These are phyloP conservation scores for Monosporascus cannonballus DNA, from an alignment of 2,329 filamentous ascomycete species.

Conservation along the genomic window DNA sequence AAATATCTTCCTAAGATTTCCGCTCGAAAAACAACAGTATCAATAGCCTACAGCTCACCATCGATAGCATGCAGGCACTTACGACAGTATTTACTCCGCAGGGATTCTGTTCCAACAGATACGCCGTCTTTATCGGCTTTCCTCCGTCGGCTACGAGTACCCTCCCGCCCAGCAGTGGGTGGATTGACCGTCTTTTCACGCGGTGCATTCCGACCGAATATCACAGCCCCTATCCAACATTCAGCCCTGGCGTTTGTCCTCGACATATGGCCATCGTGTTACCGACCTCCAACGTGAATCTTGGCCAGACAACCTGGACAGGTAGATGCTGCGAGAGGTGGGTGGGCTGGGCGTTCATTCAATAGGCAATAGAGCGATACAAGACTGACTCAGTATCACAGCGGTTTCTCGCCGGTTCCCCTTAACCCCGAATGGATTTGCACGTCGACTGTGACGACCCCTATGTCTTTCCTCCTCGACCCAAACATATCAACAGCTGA, in stretches of 20 bases:
- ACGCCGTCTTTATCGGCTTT: constrained; percentile 20
- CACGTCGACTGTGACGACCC: constrained; percentile 20
- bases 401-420: constrained; percentile 20
- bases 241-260: constrained; percentile 25
- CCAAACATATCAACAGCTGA: constrained; percentile 23
- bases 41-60: background rate
- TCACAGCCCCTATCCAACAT: constrained; percentile 16
- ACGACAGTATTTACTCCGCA: constrained; percentile 21
- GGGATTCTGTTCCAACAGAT: constrained; percentile 21
- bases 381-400: constrained; percentile 6
- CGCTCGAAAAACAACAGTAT: background rate
- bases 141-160: constrained; percentile 17
- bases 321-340: constrained; percentile 26
- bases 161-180: constrained; percentile 22
- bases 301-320: constrained; percentile 16
- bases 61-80: constrained; percentile 15
- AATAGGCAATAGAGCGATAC: background rate
- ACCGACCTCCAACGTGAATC: constrained; percentile 7
- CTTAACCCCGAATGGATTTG: constrained; percentile 14
- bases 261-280: constrained; percentile 19
- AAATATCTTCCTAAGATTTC: background rate
- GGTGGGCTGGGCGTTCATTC: background rate
- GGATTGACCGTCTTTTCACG: constrained; percentile 24
- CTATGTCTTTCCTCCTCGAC: constrained; percentile 23
- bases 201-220: constrained; percentile 22